Conservation (phyloP, 108 stramenopile genomes). For the Chaetoceros muelleri region DNA sequence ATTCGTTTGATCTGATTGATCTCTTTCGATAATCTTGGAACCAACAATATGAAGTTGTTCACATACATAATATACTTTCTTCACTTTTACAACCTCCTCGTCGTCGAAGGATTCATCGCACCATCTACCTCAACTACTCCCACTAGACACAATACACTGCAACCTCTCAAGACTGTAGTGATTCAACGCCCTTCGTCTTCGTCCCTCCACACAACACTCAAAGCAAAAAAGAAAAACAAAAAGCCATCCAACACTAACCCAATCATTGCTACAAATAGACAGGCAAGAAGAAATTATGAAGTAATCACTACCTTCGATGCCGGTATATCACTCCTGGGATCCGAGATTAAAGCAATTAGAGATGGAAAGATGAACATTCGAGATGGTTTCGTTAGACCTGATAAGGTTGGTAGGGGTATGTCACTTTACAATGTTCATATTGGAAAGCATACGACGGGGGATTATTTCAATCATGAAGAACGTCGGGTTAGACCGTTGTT, state of each 20-base stretch:
- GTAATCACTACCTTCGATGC: slow-evolving; percentile 71
- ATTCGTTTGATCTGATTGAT: too few species aligned
- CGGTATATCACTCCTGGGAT: slow-evolving; percentile 61
- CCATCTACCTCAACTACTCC: too few species aligned
- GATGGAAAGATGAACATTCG: slow-evolving; percentile 81
- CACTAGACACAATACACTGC: too few species aligned
- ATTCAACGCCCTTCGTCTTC: too few species aligned
- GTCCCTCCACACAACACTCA: too few species aligned
- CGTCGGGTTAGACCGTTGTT: slow-evolving; percentile 40
- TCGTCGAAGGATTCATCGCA: too few species aligned
- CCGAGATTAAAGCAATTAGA: slow-evolving; percentile 73
- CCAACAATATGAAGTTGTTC: too few species aligned
- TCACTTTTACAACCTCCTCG: too few species aligned
- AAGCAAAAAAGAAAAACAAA: slow-evolving; percentile 32
- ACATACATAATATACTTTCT: too few species aligned
- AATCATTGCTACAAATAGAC: slow-evolving; percentile 28
- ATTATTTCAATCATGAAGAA: slow-evolving; percentile 80
- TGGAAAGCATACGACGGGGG: slow-evolving; percentile 56
- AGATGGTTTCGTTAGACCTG: slow-evolving; percentile 54
- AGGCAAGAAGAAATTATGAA: slow-evolving; percentile 46
- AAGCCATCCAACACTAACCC: slow-evolving; percentile 19
- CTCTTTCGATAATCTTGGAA: too few species aligned
- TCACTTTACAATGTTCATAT: slow-evolving; percentile 71
- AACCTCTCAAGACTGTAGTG: too few species aligned
- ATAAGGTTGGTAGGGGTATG: slow-evolving; percentile 46